Evolutionary conservation across 2,329 filamentous ascomycete species (phyloP), one percentile per base, ranked within the genome.

Genomic region (Botrytis paeoniae): DNA sequence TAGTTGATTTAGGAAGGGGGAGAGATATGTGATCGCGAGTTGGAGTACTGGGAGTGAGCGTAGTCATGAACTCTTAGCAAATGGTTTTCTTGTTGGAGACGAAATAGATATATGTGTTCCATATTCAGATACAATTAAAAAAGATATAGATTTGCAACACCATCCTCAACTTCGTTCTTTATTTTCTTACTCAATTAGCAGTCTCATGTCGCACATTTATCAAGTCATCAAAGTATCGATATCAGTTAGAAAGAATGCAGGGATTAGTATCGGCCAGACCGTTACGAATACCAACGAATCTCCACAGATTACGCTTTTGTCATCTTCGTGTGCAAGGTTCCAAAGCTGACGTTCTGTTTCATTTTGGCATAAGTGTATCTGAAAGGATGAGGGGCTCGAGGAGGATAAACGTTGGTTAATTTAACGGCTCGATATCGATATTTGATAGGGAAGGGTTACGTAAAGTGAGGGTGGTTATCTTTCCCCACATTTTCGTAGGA

Each of bases 401-500:
- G 32, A 60, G 32, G 57, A 22, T 60, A 35, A 61, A n/a, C 12
- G 35, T 61, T 61, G 22, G n/a, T 5, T 9, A 20, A 60, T 5
- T 35, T 35, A 9, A 22, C n/a, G 39, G 12, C 61, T 54, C 29
- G 65, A 41, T 68, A 41, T 41, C 39, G 29, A 35, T 48, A 35
- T 65, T 65, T 14, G 65, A 68, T 57, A 57, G 65, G 35, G 20
- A 32, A 39, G 48, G 65, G 25, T 54, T 68, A 68, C 65, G 65
- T 57, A 68, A 57, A 57, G 7, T 22, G 18, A 65, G 25, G 48
- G n/a, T 41, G 48, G 65, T 68, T 68, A 68, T 68, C 65, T 68
- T 29, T 68, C 65, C 35, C 65, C 65, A 68, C 25, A 68, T 68
- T 57, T 68, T 57, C 16, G 48, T 37, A 35, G 48, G 35, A 41